Percentiles rank a stretch among this genome's conserved stretches.
Evolutionary conservation across 306 rosid species (phyloP).

Genomic region (Purshia tridentata): DNA sequence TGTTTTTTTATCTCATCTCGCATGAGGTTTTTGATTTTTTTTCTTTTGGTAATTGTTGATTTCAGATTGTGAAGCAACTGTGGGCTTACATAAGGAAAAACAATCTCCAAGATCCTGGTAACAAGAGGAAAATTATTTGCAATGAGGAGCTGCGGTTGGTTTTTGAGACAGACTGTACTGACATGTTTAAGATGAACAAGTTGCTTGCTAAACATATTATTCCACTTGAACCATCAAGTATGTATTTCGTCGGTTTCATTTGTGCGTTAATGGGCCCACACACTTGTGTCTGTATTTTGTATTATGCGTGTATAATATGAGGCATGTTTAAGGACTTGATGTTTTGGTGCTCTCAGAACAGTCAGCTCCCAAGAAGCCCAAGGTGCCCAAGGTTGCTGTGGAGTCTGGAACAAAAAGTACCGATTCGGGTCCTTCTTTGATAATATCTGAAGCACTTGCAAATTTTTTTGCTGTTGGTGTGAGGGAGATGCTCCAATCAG

Average conservation of each 20-base stretch:
- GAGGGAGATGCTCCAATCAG: slow-evolving; percentile 82
- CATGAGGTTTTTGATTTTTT: slow-evolving; percentile 22
- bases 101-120: slow-evolving; percentile 61
- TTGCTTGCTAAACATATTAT: slow-evolving; percentile 61
- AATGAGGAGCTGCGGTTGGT: slow-evolving; percentile 59
- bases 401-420: slow-evolving; percentile 46
- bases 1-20: neutral
- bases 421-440: slow-evolving; percentile 51
- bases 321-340: slow-evolving; percentile 31
- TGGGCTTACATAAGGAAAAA: slow-evolving; percentile 63
- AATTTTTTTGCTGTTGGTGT: slow-evolving; percentile 64
- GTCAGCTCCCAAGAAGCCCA: slow-evolving; percentile 59
- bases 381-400: slow-evolving; percentile 52
- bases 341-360: slow-evolving; percentile 57
- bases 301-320: neutral
- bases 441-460: slow-evolving; percentile 78
- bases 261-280: neutral
- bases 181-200: slow-evolving; percentile 70
- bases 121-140: slow-evolving; percentile 63
- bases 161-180: slow-evolving; percentile 66
- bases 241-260: slow-evolving; percentile 29
- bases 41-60: slow-evolving; percentile 9
- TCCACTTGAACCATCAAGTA: slow-evolving; percentile 62
- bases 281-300: neutral
- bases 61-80: slow-evolving; percentile 64